Conservation (phyloP, 2,329 filamentous ascomycete genomes). For the Xylariaceae sp. region DNA sequence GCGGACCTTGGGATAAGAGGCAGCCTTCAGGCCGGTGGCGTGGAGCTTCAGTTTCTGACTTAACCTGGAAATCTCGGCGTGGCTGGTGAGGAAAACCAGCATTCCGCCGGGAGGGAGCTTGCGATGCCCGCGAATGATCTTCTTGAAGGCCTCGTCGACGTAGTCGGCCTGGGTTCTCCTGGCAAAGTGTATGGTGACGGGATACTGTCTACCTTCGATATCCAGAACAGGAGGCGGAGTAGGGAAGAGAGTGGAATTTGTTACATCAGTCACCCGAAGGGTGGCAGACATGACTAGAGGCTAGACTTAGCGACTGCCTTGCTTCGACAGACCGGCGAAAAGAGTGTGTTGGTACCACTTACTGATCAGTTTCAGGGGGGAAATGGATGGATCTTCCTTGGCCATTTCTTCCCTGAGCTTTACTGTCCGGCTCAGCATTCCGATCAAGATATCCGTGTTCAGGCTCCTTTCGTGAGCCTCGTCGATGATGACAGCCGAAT, state of each 20-base stretch:
- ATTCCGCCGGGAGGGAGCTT: slow-evolving; percentile 89
- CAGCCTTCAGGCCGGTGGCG: slow-evolving; percentile 52
- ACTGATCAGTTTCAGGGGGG: slow-evolving; percentile 80
- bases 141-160: slow-evolving; percentile 81
- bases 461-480: slow-evolving; percentile 96
- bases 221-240: slow-evolving; percentile 76
- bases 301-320: too few relatives aligned
- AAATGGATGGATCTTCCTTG: slow-evolving; percentile 62
- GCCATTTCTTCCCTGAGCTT: slow-evolving; percentile 73
- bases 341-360: slow-evolving; percentile 1
- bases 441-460: slow-evolving; percentile 97
- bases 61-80: slow-evolving; percentile 84
- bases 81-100: slow-evolving; percentile 88
- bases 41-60: slow-evolving; percentile 70
- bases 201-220: slow-evolving; percentile 85
- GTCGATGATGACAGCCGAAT: slow-evolving; percentile 90
- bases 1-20: slow-evolving; percentile 61
- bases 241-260: slow-evolving; percentile 75
- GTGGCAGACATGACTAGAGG: slow-evolving; percentile 82
- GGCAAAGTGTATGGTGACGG: slow-evolving; percentile 85
- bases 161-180: slow-evolving; percentile 80
- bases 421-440: slow-evolving; percentile 90
- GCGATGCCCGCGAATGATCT: slow-evolving; percentile 79
- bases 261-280: slow-evolving; percentile 82
- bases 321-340: too few relatives aligned